Base-by-base conservation (phyloP, 1,284 basidiomycete species). In the Ustilago sp. region DNA sequence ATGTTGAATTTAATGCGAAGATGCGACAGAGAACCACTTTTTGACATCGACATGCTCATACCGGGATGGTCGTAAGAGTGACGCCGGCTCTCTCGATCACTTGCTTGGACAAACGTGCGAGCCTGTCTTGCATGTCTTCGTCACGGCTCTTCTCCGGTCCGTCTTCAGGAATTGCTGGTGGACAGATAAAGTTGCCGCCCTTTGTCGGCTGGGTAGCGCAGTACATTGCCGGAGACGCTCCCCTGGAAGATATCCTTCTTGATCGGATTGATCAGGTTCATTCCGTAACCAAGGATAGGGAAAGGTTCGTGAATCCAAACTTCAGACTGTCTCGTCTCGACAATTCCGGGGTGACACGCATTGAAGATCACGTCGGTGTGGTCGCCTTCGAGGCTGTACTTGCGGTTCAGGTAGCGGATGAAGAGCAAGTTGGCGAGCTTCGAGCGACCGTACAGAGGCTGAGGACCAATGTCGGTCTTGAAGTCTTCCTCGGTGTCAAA, bases 181-280 rank as follows among this genome's bases (percentile, higher is more conserved):
- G 68, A 31, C 61, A 70, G 47, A 70, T 64, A n/a, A 63, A 61
- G 38, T 70, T 64, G 36, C 68, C 68, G 47, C 68, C 68, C 32
- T 64, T 63, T 11, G 61, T 64, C 4, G 62, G 52, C 19, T 63
- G 61, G 6, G 68, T 70, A 9, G 68, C 68, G 36, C 59, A 70
- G 35, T 70, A 70, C 61, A 70, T 70, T 6, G 68, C 68, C n/a
- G n/a, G 68, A 70, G 2, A 70, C 68, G 31, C 51, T 56, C 17
- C 68, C 68, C 31, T 70, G 68, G 28, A 70, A 70, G 62, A 70
- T 70, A 47, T 61, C 58, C 68, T 70, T 70, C 52, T 70, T 70
- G 68, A 70, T 70, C 11, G 68, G 68, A 28, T 64, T 64, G 47
- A 70, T 52, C 68, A 70, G 13, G 11, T 70, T 70, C 68, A 64